phyloP scores from a whole-genome alignment of 495 filamentous ascomycete species.

The Xylaria telfairii region DNA sequence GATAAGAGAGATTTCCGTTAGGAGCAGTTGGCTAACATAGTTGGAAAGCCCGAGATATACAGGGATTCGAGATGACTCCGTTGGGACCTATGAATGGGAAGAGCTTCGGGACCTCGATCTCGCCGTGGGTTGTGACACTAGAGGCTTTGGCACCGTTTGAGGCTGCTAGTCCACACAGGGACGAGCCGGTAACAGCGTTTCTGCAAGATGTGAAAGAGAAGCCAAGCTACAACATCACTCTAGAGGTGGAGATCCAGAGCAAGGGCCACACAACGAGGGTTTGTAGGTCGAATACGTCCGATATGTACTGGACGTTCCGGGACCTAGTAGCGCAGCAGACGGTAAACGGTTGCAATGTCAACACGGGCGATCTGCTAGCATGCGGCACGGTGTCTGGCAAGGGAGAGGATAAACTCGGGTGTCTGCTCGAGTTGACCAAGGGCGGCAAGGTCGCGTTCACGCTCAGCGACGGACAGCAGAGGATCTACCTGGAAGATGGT shows the following conservation, averaged over 20 bases:
- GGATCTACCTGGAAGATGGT: slow-evolving; percentile 72
- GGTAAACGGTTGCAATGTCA: slow-evolving; percentile 71
- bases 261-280: slow-evolving; percentile 23
- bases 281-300: slow-evolving; percentile 47
- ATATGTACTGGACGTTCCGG: slow-evolving; percentile 65
- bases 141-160: slow-evolving; percentile 68
- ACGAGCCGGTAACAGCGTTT: slow-evolving; percentile 11
- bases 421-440: slow-evolving; percentile 69
- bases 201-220: slow-evolving; percentile 25
- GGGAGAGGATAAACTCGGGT: slow-evolving; percentile 59
- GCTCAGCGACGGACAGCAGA: slow-evolving; percentile 63
- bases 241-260: slow-evolving; percentile 65
- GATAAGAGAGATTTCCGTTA: not conserved
- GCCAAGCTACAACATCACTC: slow-evolving; percentile 59
- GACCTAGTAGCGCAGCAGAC: slow-evolving; percentile 79
- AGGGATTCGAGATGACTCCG: slow-evolving; percentile 72
- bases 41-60: slow-evolving; percentile 70
- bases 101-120: slow-evolving; percentile 77
- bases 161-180: not conserved
- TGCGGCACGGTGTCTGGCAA: slow-evolving; percentile 77
- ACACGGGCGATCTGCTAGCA: slow-evolving; percentile 71
- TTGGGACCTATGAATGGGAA: slow-evolving; percentile 76
- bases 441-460: slow-evolving; percentile 52
- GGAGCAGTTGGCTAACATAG: not conserved
- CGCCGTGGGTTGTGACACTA: slow-evolving; percentile 72